A percentile compares a stretch with the other conserved stretches of the same genome.
phyloP scores from a whole-genome alignment of 345 rosid genomes.

The Erucastrum elatum region DNA sequence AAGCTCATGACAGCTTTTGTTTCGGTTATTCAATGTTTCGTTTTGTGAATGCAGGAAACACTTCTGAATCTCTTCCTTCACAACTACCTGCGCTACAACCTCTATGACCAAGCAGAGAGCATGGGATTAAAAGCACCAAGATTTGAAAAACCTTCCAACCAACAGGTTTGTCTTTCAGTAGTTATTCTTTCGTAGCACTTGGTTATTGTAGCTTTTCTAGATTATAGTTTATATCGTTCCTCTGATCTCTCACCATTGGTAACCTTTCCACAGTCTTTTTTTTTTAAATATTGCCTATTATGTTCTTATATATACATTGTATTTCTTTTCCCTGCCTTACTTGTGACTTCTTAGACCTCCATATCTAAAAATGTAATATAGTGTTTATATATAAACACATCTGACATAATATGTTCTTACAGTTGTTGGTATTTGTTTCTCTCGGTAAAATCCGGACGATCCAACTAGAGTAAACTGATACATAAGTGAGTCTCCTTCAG shows the following conservation, averaged over 20 bases:
- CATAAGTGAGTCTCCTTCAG: constrained; percentile 81
- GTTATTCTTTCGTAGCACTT: neutral
- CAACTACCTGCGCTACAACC: constrained; percentile 67
- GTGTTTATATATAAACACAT: neutral
- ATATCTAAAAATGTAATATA: no score
- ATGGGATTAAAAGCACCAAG: constrained; percentile 62
- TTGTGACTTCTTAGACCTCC: no score
- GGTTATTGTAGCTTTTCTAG: neutral
- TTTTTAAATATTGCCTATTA: no score
- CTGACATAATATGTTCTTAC: constrained; percentile 26
- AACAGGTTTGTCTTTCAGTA: constrained; percentile 42
- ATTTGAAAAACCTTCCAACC: constrained; percentile 81
- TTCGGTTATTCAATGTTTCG: neutral
- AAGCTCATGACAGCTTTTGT: neutral
- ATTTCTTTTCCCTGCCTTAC: neutral
- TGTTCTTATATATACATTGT: neutral
- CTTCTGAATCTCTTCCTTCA: constrained; percentile 67
- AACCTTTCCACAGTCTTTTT: no score
- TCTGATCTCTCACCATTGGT: no score
- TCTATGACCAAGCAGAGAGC: constrained; percentile 62
- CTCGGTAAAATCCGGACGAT: constrained; percentile 85
- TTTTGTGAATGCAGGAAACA: constrained; percentile 21
- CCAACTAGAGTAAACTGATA: constrained; percentile 86
- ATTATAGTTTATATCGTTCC: neutral
- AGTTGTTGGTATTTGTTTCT: constrained; percentile 86